These are phyloP conservation scores for Mrakia frigida DNA, from an alignment of 768 basidiomycete species.

Conservation along the genomic window DNA sequence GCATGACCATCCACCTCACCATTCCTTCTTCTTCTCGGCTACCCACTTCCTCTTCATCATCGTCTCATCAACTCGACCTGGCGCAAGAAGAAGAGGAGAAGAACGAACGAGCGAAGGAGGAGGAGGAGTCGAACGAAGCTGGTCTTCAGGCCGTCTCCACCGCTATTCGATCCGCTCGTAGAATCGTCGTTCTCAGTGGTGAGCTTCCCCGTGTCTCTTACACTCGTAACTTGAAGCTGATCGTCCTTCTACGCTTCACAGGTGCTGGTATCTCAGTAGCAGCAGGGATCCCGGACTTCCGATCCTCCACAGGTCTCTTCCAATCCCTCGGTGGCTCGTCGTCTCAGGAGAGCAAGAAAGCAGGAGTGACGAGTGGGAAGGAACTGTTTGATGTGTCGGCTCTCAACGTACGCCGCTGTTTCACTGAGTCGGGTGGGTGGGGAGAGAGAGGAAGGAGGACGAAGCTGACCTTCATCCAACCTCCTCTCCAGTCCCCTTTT, in stretches of 20 bases:
- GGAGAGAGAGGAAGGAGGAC: background rate
- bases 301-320: constrained; percentile 75
- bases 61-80: too few relatives aligned
- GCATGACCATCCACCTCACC: background rate
- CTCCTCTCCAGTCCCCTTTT: constrained; percentile 57
- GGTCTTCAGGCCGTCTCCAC: constrained; percentile 29
- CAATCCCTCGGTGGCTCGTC: constrained; percentile 54
- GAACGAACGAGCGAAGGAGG: background rate
- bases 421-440: background rate
- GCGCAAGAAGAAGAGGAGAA: background rate
- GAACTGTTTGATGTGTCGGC: constrained; percentile 88
- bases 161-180: constrained; percentile 67
- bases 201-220: constrained; percentile 37
- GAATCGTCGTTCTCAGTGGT: constrained; percentile 84
- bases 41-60: background rate
- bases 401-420: constrained; percentile 57
- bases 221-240: constrained; percentile 31
- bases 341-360: constrained; percentile 63
- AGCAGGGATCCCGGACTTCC: constrained; percentile 85
- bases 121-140: constrained; percentile 2
- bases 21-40: background rate
- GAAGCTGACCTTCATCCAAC: constrained; percentile 15
- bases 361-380: constrained; percentile 62
- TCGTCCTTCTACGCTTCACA: constrained; percentile 41
- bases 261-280: constrained; percentile 85